Percentiles rank a stretch among this genome's conserved stretches.
Evolutionary conservation across 352 stramenopile genomes (phyloP).

Genomic region (Phytophthora chlamydospora): DNA sequence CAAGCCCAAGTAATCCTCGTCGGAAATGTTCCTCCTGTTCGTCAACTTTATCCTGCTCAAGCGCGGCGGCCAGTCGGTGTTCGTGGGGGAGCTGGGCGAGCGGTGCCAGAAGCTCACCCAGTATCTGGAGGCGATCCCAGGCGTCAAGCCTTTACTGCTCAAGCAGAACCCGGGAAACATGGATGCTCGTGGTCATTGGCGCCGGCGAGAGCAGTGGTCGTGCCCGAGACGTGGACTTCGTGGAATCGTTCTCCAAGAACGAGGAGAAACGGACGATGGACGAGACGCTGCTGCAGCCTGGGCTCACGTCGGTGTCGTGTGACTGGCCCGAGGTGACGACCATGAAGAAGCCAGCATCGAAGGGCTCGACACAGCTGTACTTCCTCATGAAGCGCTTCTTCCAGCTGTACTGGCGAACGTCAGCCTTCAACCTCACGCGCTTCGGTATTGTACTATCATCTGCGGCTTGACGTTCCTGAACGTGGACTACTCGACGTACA

Average conservation of each 20-base stretch:
- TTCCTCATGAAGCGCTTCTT: conserved; percentile 42
- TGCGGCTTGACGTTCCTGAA: conserved; percentile 4
- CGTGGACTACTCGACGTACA: conserved; percentile 13
- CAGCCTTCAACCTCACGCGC: conserved; percentile 61
- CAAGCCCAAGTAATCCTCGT: too few relatives aligned
- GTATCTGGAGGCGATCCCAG: conserved; percentile 29
- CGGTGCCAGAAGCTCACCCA: conserved; percentile 25
- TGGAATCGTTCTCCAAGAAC: conserved; percentile 18
- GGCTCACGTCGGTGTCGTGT: neutral
- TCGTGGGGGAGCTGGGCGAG: conserved; percentile 67
- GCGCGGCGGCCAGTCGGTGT: conserved; percentile 56
- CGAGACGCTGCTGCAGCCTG: conserved; percentile 6
- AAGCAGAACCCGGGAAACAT: conserved; percentile 21
- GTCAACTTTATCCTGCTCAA: conserved; percentile 71
- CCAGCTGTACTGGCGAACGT: conserved; percentile 28
- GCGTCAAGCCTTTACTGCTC: conserved; percentile 33
- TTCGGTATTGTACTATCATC: conserved; percentile 5
- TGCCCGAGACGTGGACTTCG: conserved; percentile 43
- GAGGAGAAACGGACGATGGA: conserved; percentile 11
- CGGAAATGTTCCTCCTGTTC: conserved; percentile 76
- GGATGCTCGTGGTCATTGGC: neutral
- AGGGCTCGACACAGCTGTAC: conserved; percentile 25
- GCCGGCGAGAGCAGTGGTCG: conserved; percentile 66
- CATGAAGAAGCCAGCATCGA: conserved; percentile 18
- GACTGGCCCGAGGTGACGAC: conserved; percentile 20